Evolutionary conservation across 768 basidiomycete genomes (phyloP).

Genomic region (Pleurotus salmoneostramineus): DNA sequence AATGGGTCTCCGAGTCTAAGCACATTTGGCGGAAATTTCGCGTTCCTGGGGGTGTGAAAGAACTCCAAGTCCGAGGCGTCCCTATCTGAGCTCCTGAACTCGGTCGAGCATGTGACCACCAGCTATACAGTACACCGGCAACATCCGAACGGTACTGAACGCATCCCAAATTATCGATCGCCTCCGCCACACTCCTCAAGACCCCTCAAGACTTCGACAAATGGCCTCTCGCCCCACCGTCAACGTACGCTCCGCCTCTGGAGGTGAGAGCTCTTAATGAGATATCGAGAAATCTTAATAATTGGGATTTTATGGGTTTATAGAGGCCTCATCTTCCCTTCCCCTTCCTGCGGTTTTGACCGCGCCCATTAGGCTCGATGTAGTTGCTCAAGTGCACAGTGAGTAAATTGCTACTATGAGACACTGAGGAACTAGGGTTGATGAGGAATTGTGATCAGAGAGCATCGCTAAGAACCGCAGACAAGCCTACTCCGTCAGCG

Average conservation of each 20-base stretch:
- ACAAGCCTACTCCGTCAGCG: slow-evolving; percentile 94
- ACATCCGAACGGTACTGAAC: slow-evolving; percentile 2
- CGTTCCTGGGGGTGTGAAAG: no score
- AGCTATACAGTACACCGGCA: slow-evolving; percentile 5
- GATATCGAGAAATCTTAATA: neutral
- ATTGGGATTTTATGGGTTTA: slow-evolving; percentile 14
- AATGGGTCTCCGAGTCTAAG: no score
- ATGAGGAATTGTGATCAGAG: slow-evolving; percentile 46
- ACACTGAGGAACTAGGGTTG: neutral
- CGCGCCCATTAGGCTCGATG: slow-evolving; percentile 97
- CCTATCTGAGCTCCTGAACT: no score
- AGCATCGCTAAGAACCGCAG: slow-evolving; percentile 97
- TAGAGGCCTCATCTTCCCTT: slow-evolving; percentile 84
- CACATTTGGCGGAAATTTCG: no score
- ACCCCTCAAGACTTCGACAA: slow-evolving; percentile 31
- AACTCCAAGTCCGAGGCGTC: no score
- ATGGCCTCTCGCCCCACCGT: slow-evolving; percentile 97
- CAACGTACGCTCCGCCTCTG: slow-evolving; percentile 70
- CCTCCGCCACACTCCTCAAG: slow-evolving; percentile 37
- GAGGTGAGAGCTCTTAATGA: slow-evolving; percentile 45
- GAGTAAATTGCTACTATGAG: slow-evolving; percentile 32
- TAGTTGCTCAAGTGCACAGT: slow-evolving; percentile 99
- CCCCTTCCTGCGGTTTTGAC: slow-evolving; percentile 95
- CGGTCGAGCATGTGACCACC: neutral
- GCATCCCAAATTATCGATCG: neutral